A percentile compares a stretch with the other conserved stretches of the same genome.
These are phyloP conservation scores for Blastocystis sp. DNA, from an alignment of 352 stramenopile genomes.

Conservation along the genomic window DNA sequence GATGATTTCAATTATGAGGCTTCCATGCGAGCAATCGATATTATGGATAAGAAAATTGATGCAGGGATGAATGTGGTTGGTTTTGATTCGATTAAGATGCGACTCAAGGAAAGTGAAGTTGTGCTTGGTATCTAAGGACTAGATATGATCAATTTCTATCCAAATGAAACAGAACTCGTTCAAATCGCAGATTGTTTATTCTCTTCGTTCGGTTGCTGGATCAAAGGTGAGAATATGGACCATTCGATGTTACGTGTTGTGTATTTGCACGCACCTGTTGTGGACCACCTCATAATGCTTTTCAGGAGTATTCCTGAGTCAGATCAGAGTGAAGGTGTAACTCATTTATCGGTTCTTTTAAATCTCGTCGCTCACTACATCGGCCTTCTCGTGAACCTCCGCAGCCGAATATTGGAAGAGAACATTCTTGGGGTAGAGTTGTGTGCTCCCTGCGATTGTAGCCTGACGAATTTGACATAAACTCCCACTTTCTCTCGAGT, in stretches of 20 bases:
- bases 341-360: neutral
- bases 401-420: neutral
- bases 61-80: neutral
- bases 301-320: neutral
- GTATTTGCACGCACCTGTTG: constrained; percentile 6
- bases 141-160: neutral
- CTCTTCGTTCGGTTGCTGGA: constrained; percentile 7
- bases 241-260: neutral
- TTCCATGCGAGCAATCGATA: constrained; percentile 41
- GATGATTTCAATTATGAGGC: neutral
- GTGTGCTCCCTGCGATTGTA: neutral
- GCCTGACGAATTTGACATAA: neutral
- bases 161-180: neutral
- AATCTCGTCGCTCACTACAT: neutral
- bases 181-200: neutral
- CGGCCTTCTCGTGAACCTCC: neutral
- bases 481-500: neutral
- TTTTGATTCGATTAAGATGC: neutral
- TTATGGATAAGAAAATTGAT: constrained; percentile 34
- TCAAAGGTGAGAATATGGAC: neutral
- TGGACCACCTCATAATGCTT: neutral
- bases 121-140: neutral
- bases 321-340: neutral
- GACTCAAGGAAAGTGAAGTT: neutral
- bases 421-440: neutral